Conservation (phyloP, 2,329 filamentous ascomycete genomes). For the Fusarium liriodendri region DNA sequence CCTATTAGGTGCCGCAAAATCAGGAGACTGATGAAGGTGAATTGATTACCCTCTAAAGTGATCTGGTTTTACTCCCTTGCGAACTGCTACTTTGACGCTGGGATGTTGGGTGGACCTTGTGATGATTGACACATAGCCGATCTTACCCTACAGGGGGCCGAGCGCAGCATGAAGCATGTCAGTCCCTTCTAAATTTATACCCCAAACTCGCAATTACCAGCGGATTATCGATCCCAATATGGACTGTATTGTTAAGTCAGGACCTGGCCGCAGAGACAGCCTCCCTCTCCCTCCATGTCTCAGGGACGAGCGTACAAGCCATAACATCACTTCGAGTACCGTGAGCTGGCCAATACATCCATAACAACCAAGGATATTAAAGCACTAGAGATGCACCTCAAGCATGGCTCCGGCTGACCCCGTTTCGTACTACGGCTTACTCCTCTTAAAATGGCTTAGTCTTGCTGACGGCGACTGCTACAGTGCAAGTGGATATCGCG, state of each 20-base stretch:
- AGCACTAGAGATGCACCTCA: not conserved
- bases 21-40: not conserved
- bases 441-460: not conserved
- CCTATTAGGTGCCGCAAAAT: not conserved
- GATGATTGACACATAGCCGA: not conserved
- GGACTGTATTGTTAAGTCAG: not conserved
- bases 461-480: not conserved
- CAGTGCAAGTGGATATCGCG: not conserved
- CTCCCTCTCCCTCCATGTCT: not conserved
- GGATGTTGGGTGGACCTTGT: not conserved
- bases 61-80: too few species aligned
- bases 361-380: not conserved
- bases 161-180: not conserved
- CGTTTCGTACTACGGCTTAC: not conserved
- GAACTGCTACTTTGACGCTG: too few species aligned
- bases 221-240: too few species aligned
- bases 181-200: not conserved
- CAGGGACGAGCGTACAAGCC: not conserved
- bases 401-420: not conserved
- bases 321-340: not conserved
- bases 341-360: not conserved
- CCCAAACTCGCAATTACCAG: too few species aligned
- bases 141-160: not conserved
- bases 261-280: not conserved
- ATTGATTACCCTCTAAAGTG: too few species aligned